Evolutionary conservation across 176 grass and related monocot genomes (phyloP).

Genomic region (Guadua angustifolia): DNA sequence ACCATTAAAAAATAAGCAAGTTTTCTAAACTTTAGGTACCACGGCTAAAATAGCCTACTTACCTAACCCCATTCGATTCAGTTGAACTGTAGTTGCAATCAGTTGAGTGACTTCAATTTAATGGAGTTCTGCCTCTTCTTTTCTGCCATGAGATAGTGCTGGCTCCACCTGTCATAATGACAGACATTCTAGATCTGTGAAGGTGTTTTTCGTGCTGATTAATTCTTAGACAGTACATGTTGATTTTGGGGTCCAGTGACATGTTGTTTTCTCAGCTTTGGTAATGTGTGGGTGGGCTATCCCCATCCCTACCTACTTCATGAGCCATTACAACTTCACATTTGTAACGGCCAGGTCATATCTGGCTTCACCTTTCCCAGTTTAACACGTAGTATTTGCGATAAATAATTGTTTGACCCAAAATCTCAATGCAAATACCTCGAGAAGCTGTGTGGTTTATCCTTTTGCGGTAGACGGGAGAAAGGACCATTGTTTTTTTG

Average conservation of each 20-base stretch:
- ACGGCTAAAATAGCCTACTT: slow-evolving; percentile 4
- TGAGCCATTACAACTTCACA: slow-evolving; percentile 7
- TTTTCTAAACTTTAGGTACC: background rate
- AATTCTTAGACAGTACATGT: slow-evolving; percentile 4
- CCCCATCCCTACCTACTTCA: background rate
- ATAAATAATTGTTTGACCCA: background rate
- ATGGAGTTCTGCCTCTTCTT: background rate
- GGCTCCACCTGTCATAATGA: slow-evolving; percentile 24
- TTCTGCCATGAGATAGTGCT: background rate
- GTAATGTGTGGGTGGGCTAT: background rate
- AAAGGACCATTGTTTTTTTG: background rate
- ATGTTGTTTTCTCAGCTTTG: slow-evolving; percentile 9
- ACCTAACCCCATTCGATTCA: slow-evolving; percentile 32
- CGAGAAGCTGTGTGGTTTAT: background rate
- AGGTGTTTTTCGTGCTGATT: slow-evolving; percentile 3
- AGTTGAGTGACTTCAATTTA: slow-evolving; percentile 11
- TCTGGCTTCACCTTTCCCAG: background rate
- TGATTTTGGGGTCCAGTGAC: background rate
- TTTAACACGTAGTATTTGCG: background rate
- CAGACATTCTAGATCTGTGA: slow-evolving; percentile 10
- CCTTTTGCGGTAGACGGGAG: background rate
- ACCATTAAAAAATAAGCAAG: background rate
- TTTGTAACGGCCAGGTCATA: background rate
- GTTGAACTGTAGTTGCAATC: slow-evolving; percentile 40
- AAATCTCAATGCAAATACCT: background rate